phyloP scores from a whole-genome alignment of 2,329 filamentous ascomycete genomes.

The Aspergillus texensis region DNA sequence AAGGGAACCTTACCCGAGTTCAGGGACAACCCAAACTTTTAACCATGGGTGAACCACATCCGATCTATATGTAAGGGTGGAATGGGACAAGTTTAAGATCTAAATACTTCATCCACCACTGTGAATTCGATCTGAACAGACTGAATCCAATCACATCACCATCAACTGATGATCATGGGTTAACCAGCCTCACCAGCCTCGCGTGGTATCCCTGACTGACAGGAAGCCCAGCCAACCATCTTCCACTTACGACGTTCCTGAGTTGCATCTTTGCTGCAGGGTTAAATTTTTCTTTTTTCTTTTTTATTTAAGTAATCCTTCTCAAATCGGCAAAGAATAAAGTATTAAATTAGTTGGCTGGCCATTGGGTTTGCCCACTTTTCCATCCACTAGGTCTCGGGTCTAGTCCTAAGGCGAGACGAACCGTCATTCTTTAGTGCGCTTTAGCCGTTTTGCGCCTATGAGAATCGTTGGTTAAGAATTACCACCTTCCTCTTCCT shows the following conservation, averaged over 20 bases:
- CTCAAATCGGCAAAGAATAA: background rate
- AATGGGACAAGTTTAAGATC: background rate
- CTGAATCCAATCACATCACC: background rate
- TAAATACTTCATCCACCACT: background rate
- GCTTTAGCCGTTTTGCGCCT: conserved; percentile 7
- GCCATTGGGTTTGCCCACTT: background rate
- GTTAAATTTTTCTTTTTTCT: background rate
- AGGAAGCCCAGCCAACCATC: conserved; percentile 1
- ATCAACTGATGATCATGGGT: background rate
- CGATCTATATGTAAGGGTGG: background rate
- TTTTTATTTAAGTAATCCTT: background rate
- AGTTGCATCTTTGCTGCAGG: conserved; percentile 5
- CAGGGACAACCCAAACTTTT: background rate
- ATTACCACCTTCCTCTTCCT: background rate
- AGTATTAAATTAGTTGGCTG: conserved; percentile 1
- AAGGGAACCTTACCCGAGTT: background rate
- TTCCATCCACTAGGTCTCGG: background rate
- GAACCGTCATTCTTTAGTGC: conserved; percentile 16
- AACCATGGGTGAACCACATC: background rate
- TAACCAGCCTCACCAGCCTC: conserved; percentile 4
- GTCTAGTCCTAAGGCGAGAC: background rate
- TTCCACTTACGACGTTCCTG: background rate
- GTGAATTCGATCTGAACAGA: background rate
- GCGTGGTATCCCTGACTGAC: conserved; percentile 4
- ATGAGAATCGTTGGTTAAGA: conserved; percentile 5